Conservation (phyloP, 176 grass and related monocot species). For the Avena sativa region DNA sequence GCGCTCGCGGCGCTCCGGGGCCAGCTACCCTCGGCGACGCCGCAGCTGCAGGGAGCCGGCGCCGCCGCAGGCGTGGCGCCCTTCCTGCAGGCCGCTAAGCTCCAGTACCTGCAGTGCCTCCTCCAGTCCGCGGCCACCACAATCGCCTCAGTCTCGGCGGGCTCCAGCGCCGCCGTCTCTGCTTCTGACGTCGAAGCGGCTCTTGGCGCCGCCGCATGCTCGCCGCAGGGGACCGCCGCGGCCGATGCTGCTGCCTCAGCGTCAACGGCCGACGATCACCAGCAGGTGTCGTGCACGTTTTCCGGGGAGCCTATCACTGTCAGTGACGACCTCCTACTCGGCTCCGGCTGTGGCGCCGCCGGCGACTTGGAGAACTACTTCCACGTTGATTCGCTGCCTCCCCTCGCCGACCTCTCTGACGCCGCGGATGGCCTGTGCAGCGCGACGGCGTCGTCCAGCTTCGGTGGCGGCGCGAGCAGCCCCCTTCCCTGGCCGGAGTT, state of each 20-base stretch:
- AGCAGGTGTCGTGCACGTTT: constrained; percentile 45
- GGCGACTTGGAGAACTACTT: not conserved
- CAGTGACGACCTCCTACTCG: constrained; percentile 47
- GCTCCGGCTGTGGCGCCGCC: constrained; percentile 32
- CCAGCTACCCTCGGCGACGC: constrained; percentile 41
- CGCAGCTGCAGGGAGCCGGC: not conserved
- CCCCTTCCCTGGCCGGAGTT: constrained; percentile 68
- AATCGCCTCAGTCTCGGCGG: constrained; percentile 35
- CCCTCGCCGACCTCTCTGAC: constrained; percentile 65
- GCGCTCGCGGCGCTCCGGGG: constrained; percentile 67
- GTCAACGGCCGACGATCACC: constrained; percentile 8
- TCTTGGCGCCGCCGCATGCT: constrained; percentile 32
- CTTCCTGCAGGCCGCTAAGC: constrained; percentile 52
- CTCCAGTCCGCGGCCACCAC: constrained; percentile 64
- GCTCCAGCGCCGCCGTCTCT: constrained; percentile 12
- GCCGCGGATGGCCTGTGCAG: constrained; percentile 42
- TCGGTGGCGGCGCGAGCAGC: constrained; percentile 37
- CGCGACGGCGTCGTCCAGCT: constrained; percentile 51
- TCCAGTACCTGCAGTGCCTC: constrained; percentile 83
- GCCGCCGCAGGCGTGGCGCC: constrained; percentile 25
- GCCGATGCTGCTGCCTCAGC: not conserved
- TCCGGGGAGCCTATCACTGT: constrained; percentile 39
- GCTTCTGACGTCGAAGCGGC: constrained; percentile 16
- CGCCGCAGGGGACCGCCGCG: constrained; percentile 37
- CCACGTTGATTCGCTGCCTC: constrained; percentile 52